Conservation (phyloP, 208 protist genomes). For the Wallacemonas sp. region DNA sequence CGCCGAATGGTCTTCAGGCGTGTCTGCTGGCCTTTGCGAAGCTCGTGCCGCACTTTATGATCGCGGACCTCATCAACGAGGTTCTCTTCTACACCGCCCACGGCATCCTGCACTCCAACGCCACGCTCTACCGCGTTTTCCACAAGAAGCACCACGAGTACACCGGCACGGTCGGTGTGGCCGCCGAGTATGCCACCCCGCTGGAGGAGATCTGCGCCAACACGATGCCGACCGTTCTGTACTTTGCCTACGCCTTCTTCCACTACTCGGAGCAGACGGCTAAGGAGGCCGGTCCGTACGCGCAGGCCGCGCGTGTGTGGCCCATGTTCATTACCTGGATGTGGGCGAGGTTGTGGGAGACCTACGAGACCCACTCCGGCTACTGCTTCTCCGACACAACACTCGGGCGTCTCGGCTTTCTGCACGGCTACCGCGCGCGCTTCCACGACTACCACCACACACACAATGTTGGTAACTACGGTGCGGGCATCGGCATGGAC, state of each 20-base stretch:
- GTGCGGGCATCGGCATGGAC: slow-evolving; percentile 47
- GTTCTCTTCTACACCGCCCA: slow-evolving; percentile 51
- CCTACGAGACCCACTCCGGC: slow-evolving; percentile 62
- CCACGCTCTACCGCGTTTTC: slow-evolving; percentile 44
- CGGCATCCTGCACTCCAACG: slow-evolving; percentile 40
- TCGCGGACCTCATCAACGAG: slow-evolving; percentile 50
- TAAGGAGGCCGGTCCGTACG: slow-evolving; percentile 6
- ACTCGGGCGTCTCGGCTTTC: slow-evolving; percentile 41
- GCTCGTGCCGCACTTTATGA: slow-evolving; percentile 39
- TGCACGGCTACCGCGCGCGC: slow-evolving; percentile 49
- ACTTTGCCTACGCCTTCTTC: slow-evolving; percentile 47
- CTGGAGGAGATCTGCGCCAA: slow-evolving; percentile 53
- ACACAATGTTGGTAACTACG: slow-evolving; percentile 65
- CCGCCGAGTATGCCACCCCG: slow-evolving; percentile 56
- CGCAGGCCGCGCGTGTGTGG: slow-evolving; percentile 32
- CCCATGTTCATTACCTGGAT: slow-evolving; percentile 53
- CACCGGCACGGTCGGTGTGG: slow-evolving; percentile 60
- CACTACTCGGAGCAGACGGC: slow-evolving; percentile 18
- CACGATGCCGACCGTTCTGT: slow-evolving; percentile 39
- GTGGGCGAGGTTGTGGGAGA: slow-evolving; percentile 52
- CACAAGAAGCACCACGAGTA: slow-evolving; percentile 79
- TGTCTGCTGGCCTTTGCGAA: slow-evolving; percentile 6
- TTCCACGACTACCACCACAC: slow-evolving; percentile 82
- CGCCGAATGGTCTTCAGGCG: slow-evolving; percentile 7
- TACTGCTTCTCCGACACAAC: slow-evolving; percentile 63